phyloP scores from a whole-genome alignment of 139 green algal genomes.

The Chlorella sp. region DNA sequence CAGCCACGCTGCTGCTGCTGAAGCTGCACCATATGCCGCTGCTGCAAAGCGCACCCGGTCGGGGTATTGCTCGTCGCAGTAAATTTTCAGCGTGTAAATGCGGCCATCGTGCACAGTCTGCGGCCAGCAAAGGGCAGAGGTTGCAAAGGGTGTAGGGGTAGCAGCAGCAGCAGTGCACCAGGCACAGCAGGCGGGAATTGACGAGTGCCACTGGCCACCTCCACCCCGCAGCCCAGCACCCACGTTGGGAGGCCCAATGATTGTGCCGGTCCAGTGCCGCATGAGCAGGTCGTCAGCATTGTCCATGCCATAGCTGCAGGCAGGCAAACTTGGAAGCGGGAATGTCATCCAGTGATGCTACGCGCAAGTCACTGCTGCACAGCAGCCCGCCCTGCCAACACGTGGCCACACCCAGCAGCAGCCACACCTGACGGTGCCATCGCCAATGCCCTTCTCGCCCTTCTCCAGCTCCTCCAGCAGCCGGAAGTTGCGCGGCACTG shows the following conservation, averaged over 20 bases:
- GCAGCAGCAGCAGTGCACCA: background rate
- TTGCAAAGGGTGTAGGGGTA: background rate
- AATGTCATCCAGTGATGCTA: no score
- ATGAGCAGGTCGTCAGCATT: slow-evolving; percentile 91
- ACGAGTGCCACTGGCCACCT: no score
- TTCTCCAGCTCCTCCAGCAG: slow-evolving; percentile 97
- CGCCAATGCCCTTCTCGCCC: slow-evolving; percentile 95
- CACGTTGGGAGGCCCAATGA: slow-evolving; percentile 93
- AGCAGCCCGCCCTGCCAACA: no score
- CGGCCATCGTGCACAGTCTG: slow-evolving; percentile 86
- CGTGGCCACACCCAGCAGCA: no score
- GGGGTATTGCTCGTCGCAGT: slow-evolving; percentile 90
- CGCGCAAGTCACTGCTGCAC: no score
- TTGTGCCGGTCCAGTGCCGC: slow-evolving; percentile 96
- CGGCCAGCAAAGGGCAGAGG: no score
- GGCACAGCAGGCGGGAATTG: no score
- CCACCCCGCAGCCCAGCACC: slow-evolving; percentile 1
- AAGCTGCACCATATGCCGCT: no score
- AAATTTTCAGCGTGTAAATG: slow-evolving; percentile 94
- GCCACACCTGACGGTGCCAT: slow-evolving; percentile 86
- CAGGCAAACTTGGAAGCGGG: no score
- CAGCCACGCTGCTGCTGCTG: no score
- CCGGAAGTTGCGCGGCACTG: slow-evolving; percentile 95
- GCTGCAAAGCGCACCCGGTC: slow-evolving; percentile 50
- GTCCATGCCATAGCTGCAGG: slow-evolving; percentile 91